These are phyloP conservation scores for Pleurozium schreberi DNA, from an alignment of 225 moss, liverwort and hornwort genomes.

Conservation along the genomic window DNA sequence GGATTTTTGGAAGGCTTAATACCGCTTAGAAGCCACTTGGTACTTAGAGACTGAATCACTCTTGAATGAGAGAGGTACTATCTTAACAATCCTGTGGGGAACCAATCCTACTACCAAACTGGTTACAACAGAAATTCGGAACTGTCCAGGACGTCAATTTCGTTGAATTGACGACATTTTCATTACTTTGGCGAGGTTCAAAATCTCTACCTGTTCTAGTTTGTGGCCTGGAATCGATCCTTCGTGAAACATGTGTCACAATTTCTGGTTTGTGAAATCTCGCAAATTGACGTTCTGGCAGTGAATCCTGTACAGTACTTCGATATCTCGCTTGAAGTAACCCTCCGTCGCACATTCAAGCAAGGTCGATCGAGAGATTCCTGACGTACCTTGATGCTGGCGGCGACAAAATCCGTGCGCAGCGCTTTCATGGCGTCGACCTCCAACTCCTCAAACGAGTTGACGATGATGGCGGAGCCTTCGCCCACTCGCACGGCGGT, in stretches of 20 bases:
- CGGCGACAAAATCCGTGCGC: background rate
- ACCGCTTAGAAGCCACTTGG: background rate
- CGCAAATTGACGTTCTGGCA: background rate
- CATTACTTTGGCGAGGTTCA: background rate
- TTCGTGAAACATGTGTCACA: background rate
- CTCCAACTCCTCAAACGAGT: slow-evolving; percentile 8
- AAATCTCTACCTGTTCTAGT: background rate
- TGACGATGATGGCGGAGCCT: background rate
- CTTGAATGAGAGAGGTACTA: background rate
- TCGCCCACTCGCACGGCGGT: background rate
- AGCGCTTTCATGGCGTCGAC: background rate
- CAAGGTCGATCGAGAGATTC: background rate
- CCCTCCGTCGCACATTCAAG: background rate
- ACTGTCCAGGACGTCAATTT: background rate
- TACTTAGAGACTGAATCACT: background rate
- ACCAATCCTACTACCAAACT: background rate
- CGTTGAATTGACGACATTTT: background rate
- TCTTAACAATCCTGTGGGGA: background rate
- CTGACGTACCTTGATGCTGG: background rate
- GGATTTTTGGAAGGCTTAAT: background rate
- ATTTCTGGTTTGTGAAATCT: background rate
- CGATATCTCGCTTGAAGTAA: background rate
- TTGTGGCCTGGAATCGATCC: background rate
- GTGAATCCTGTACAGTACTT: background rate
- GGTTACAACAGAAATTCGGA: background rate